Conservation (phyloP, 108 stramenopile genomes). For the Schizochytrium sp. region DNA sequence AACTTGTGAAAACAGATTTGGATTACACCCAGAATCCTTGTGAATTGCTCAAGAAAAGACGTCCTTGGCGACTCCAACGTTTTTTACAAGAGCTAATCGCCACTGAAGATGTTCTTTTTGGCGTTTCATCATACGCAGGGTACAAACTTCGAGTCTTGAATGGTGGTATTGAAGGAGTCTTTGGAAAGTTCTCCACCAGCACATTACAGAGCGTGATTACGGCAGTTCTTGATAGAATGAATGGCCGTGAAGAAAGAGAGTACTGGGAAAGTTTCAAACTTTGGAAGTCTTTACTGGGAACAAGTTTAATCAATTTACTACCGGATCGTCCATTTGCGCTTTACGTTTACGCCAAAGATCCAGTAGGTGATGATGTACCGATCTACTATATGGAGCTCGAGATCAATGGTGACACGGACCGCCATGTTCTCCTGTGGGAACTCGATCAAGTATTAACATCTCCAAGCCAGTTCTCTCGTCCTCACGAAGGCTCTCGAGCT, state of each 20-base stretch:
- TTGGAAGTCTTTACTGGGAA: conserved; percentile 36
- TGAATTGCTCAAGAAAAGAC: conserved; percentile 46
- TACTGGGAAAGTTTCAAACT: conserved; percentile 1
- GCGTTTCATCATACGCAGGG: neutral
- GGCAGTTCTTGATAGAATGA: neutral
- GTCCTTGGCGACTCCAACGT: conserved; percentile 36
- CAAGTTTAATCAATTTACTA: conserved; percentile 36
- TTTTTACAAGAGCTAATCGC: conserved; percentile 1
- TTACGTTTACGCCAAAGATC: conserved; percentile 21
- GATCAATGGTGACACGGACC: conserved; percentile 28
- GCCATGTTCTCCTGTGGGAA: conserved; percentile 40
- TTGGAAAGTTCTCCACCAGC: neutral
- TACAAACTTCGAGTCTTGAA: conserved; percentile 34
- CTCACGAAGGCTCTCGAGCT: conserved; percentile 29
- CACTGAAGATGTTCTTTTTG: neutral
- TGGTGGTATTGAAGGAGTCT: neutral
- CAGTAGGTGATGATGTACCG: conserved; percentile 35
- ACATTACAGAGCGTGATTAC: too few relatives aligned
- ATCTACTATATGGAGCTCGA: conserved; percentile 60
- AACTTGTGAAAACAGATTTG: neutral
- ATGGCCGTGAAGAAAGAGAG: neutral
- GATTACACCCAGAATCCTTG: neutral
- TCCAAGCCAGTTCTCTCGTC: neutral
- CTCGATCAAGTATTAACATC: conserved; percentile 43
- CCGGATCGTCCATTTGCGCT: conserved; percentile 40